phyloP scores from a whole-genome alignment of 2,329 filamentous ascomycete genomes.

The Dichotomopilus funicola region DNA sequence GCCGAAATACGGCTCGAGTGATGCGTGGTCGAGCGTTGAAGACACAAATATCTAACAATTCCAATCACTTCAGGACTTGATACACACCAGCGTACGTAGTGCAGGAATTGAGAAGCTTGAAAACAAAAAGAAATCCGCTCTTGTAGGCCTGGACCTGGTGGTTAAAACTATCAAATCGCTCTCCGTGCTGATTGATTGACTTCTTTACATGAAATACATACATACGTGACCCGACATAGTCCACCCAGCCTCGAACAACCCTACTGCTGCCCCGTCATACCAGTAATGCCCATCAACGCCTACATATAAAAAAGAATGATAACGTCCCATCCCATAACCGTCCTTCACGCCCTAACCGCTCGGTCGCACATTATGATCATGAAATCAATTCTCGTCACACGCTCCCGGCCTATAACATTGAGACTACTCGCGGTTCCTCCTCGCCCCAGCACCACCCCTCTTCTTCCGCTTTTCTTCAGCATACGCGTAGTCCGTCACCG shows the following conservation, averaged over 20 bases:
- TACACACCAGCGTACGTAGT: too few species aligned
- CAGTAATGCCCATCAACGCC: conserved; percentile 1
- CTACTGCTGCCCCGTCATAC: background rate
- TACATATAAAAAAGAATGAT: background rate
- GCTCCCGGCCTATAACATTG: background rate
- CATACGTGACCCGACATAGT: background rate
- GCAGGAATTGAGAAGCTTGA: too few species aligned
- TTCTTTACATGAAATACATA: conserved; percentile 2
- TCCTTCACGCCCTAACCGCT: background rate
- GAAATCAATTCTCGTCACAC: background rate
- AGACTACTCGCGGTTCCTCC: conserved; percentile 17
- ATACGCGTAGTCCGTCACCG: conserved; percentile 32
- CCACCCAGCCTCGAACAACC: background rate
- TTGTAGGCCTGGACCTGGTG: too few species aligned
- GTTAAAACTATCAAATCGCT: background rate
- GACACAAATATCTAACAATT: too few species aligned
- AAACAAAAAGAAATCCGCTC: too few species aligned
- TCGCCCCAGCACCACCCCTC: conserved; percentile 31
- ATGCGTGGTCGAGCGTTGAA: too few species aligned
- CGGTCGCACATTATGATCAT: background rate
- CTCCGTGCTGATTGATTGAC: background rate
- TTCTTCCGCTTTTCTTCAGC: conserved; percentile 39
- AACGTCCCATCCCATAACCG: background rate
- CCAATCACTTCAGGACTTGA: too few species aligned
- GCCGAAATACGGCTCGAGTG: too few species aligned